phyloP scores from a whole-genome alignment of 2,329 filamentous ascomycete genomes.

The Penicillium sp. region DNA sequence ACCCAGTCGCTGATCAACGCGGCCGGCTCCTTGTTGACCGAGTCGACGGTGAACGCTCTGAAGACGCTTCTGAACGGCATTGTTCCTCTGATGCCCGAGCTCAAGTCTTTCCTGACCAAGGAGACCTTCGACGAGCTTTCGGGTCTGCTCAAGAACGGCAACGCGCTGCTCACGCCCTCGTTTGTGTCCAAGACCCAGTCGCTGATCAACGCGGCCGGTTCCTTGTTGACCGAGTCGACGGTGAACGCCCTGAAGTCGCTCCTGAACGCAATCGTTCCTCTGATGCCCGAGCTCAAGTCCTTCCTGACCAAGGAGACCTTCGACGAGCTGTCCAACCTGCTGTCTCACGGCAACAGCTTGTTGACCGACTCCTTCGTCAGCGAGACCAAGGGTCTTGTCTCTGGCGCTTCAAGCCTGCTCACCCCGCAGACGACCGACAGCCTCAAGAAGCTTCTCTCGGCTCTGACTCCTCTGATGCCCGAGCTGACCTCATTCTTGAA shows the following conservation, averaged over 20 bases:
- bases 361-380: constrained; percentile 21
- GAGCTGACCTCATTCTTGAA: constrained; percentile 21
- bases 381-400: constrained; percentile 19
- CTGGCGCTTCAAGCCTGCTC: constrained; percentile 18
- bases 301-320: constrained; percentile 23
- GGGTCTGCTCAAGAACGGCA: constrained; percentile 20
- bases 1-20: constrained; percentile 18
- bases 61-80: constrained; percentile 21
- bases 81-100: constrained; percentile 15
- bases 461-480: constrained; percentile 17
- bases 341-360: constrained; percentile 21
- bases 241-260: constrained; percentile 8
- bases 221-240: constrained; percentile 15
- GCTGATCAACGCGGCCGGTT: constrained; percentile 18
- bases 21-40: constrained; percentile 18
- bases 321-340: constrained; percentile 15
- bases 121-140: constrained; percentile 16
- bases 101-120: constrained; percentile 21
- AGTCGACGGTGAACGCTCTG: constrained; percentile 9
- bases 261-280: constrained; percentile 10
- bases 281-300: constrained; percentile 20
- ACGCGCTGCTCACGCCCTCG: constrained; percentile 18
- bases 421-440: constrained; percentile 12
- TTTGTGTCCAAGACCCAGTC: constrained; percentile 21
- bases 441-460: constrained; percentile 19